phyloP scores from a whole-genome alignment of 2,329 filamentous ascomycete species.

The Stemphylium lycopersici region DNA sequence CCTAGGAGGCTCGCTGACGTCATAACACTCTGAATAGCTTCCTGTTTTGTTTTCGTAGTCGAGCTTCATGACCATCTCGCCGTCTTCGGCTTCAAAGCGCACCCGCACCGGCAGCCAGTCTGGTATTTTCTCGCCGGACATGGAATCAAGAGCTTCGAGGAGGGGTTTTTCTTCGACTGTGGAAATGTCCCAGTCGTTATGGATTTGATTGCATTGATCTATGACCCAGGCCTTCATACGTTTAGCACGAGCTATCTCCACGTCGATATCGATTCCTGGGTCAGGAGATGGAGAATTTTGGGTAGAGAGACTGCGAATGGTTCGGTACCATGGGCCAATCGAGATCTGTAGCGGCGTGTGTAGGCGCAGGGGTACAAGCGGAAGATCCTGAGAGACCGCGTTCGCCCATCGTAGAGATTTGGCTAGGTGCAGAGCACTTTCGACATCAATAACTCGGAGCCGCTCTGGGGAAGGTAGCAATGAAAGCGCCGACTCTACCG shows the following conservation, averaged over 20 bases:
- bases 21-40: conserved; percentile 11
- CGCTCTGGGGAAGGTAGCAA: conserved; percentile 22
- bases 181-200: conserved; percentile 31
- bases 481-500: conserved; percentile 20
- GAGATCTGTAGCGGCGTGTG: conserved; percentile 37
- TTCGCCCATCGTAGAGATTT: conserved; percentile 31
- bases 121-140: conserved; percentile 36
- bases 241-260: conserved; percentile 17
- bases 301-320: conserved; percentile 13
- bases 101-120: conserved; percentile 38
- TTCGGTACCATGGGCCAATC: conserved; percentile 34
- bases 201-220: conserved; percentile 29
- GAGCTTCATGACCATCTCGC: conserved; percentile 39
- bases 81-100: conserved; percentile 35
- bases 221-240: conserved; percentile 34
- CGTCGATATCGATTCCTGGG: background rate
- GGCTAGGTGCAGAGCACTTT: conserved; percentile 29
- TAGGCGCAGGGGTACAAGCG: conserved; percentile 36
- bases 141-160: conserved; percentile 28
- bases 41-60: conserved; percentile 29
- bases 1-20: conserved; percentile 14
- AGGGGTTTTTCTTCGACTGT: conserved; percentile 27
- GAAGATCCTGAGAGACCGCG: conserved; percentile 25
- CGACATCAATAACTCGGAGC: conserved; percentile 24
- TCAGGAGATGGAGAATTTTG: background rate